Evolutionary conservation across 1,284 basidiomycete genomes (phyloP).

Genomic region (Agroathelia rolfsii): DNA sequence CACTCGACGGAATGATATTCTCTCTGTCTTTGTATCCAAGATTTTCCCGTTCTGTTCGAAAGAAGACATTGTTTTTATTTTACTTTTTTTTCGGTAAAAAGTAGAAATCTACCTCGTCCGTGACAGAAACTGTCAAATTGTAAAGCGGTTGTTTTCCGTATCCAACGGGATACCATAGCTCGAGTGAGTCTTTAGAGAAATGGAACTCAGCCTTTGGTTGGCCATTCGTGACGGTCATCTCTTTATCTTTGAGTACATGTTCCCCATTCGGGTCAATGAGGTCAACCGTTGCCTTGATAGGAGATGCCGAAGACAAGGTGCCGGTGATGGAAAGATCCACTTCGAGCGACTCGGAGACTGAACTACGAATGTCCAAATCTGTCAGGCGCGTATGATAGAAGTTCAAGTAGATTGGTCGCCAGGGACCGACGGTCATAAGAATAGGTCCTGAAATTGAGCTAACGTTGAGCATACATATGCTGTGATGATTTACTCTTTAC

Average conservation of each 20-base stretch:
- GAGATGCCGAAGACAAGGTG: conserved; percentile 27
- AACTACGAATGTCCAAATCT: conserved; percentile 50
- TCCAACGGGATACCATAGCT: conserved; percentile 79
- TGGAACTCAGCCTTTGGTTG: conserved; percentile 35
- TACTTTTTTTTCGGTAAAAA: too few relatives aligned
- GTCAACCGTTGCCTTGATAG: conserved; percentile 32
- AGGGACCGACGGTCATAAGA: conserved; percentile 71
- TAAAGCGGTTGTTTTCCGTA: conserved; percentile 79
- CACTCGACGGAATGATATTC: conserved; percentile 69
- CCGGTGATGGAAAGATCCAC: conserved; percentile 39
- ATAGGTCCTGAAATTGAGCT: conserved; percentile 42
- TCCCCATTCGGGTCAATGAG: conserved; percentile 40
- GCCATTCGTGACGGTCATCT: conserved; percentile 29
- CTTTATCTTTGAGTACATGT: conserved; percentile 25
- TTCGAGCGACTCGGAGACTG: conserved; percentile 42
- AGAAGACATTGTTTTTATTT: too few relatives aligned
- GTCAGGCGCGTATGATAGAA: conserved; percentile 53
- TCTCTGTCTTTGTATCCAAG: conserved; percentile 43
- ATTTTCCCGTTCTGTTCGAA: conserved; percentile 32
- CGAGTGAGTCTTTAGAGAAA: conserved; percentile 43
- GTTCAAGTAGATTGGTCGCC: conserved; percentile 68
- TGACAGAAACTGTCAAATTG: conserved; percentile 41
- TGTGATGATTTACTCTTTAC: conserved; percentile 12
- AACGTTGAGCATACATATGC: not conserved
- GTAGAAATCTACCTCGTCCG: conserved; percentile 36